These are phyloP conservation scores for Ascodesmis nigricans DNA, from an alignment of 495 filamentous ascomycete species.

Conservation along the genomic window DNA sequence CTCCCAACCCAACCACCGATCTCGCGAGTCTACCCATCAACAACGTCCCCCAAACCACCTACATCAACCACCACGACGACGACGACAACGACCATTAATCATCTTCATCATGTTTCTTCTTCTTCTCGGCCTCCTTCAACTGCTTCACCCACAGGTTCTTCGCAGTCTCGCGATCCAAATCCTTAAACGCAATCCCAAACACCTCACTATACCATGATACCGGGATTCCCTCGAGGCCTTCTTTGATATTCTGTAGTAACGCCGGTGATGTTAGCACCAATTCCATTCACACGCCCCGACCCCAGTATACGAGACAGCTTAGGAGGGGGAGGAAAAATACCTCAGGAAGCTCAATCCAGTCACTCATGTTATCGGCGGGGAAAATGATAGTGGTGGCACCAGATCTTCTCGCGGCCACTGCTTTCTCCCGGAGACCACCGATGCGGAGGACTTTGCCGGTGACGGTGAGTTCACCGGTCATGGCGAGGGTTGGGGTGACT, in stretches of 20 bases:
- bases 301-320: too few species aligned
- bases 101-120: constrained; percentile 21
- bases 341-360: constrained; percentile 96
- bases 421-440: constrained; percentile 92
- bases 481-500: constrained; percentile 72
- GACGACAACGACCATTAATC: too few species aligned
- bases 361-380: constrained; percentile 76
- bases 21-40: too few species aligned
- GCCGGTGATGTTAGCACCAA: constrained; percentile 24
- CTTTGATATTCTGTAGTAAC: constrained; percentile 67
- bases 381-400: constrained; percentile 92
- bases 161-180: constrained; percentile 50
- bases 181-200: constrained; percentile 72
- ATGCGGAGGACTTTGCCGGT: constrained; percentile 95
- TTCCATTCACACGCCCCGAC: background rate
- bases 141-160: constrained; percentile 54
- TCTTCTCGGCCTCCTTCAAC: constrained; percentile 33
- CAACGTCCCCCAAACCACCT: too few species aligned
- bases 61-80: too few species aligned
- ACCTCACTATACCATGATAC: constrained; percentile 89
- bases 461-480: constrained; percentile 96
- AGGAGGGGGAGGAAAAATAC: constrained; percentile 31
- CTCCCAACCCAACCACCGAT: too few species aligned
- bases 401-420: constrained; percentile 84
- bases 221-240: constrained; percentile 73